A percentile compares a stretch with the other conserved stretches of the same genome.
Conservation (phyloP, 345 rosid species). For the Gossypium bickii region DNA sequence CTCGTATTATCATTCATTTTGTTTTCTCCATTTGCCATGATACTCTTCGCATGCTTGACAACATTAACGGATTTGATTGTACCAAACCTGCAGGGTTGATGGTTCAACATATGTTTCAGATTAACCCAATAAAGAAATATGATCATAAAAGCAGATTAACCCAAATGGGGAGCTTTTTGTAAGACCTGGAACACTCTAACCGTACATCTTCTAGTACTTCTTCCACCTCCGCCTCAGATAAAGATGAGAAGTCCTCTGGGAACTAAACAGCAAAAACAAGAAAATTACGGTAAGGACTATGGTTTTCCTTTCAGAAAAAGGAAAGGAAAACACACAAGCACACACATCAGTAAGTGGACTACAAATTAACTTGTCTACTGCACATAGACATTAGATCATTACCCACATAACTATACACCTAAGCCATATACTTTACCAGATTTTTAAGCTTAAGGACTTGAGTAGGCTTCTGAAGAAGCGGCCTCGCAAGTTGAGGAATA, state of each 20-base stretch:
- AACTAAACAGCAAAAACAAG: slow-evolving; percentile 44
- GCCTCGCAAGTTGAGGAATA: slow-evolving; percentile 68
- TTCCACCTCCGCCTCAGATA: slow-evolving; percentile 58
- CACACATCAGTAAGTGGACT: not conserved
- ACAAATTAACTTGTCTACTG: not conserved
- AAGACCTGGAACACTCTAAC: slow-evolving; percentile 79
- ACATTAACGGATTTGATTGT: slow-evolving; percentile 65
- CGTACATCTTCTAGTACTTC: slow-evolving; percentile 83
- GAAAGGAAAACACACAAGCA: no score
- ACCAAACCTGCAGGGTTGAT: slow-evolving; percentile 76
- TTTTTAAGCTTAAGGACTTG: slow-evolving; percentile 72
- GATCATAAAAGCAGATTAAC: not conserved
- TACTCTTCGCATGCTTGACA: slow-evolving; percentile 33
- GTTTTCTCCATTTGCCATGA: slow-evolving; percentile 18
- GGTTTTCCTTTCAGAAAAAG: not conserved
- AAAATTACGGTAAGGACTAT: not conserved
- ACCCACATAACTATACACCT: not conserved
- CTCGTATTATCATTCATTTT: slow-evolving; percentile 20
- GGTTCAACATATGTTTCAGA: slow-evolving; percentile 15
- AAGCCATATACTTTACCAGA: slow-evolving; percentile 50
- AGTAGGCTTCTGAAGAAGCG: slow-evolving; percentile 78
- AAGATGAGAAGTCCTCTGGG: slow-evolving; percentile 40
- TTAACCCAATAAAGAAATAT: not conserved
- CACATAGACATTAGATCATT: not conserved
- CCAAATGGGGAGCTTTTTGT: slow-evolving; percentile 9